These are phyloP conservation scores for Candida albicans DNA, from an alignment of 1,139 yeast genomes.

Conservation along the genomic window DNA sequence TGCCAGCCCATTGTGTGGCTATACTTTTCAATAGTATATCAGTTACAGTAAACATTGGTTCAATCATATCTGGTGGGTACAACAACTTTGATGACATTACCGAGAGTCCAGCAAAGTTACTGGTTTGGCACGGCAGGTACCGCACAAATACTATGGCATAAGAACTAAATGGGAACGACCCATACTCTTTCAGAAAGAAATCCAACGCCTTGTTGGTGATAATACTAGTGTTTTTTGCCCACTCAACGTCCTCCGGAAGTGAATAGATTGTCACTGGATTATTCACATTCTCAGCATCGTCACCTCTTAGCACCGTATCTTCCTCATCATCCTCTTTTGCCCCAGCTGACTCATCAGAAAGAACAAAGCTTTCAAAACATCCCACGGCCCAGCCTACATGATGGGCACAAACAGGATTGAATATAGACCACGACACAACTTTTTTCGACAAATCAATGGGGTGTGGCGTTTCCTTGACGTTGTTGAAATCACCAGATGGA, in stretches of 20 bases:
- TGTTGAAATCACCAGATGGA: constrained; percentile 70
- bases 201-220: constrained; percentile 79
- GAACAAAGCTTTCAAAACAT: constrained; percentile 64
- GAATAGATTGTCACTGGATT: constrained; percentile 57
- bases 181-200: constrained; percentile 82
- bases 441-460: constrained; percentile 68
- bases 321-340: constrained; percentile 38
- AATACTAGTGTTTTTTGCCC: constrained; percentile 73
- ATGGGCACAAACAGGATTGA: constrained; percentile 88
- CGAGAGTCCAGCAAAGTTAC: constrained; percentile 77
- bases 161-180: constrained; percentile 88
- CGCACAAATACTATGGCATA: constrained; percentile 76
- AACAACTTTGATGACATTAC: constrained; percentile 62
- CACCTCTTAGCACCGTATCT: constrained; percentile 38
- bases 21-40: constrained; percentile 67
- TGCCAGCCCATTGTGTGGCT: constrained; percentile 93
- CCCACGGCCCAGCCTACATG: constrained; percentile 98
- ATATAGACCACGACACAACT: constrained; percentile 74
- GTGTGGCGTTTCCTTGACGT: constrained; percentile 49
- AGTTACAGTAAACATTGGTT: constrained; percentile 73
- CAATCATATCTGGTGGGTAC: constrained; percentile 77
- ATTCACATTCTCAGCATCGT: constrained; percentile 26
- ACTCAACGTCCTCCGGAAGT: constrained; percentile 53
- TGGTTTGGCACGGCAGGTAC: constrained; percentile 35
- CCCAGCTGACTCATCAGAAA: constrained; percentile 37